Evolutionary conservation across 371 early-diverging fungal genomes (phyloP), one percentile per base, ranked within the genome.

Genomic region (Mucor racemosus): DNA sequence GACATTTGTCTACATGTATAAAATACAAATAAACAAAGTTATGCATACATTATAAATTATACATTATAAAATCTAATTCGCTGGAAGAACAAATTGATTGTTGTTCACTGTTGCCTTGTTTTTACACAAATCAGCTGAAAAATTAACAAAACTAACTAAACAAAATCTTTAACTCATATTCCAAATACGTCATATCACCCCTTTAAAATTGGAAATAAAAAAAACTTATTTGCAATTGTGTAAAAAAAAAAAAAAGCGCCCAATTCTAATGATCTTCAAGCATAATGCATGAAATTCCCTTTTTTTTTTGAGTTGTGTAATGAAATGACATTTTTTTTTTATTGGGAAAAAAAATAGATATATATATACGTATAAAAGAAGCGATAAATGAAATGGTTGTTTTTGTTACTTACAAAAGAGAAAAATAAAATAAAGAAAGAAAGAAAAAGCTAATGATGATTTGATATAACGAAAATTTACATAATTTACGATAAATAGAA

Each of bases 351-450:
- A 11, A 13, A 31, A 53, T 53, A 53, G 6, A 55, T 55, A n/a
- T 55, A 55, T 35, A n/a, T 55, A 35, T 55, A 55, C 14, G 56
- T 5, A 53, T 21, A 66, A 38, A 40, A 19, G 48, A 38, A 21
- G 41, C 33, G 50, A 40, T 61, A 54, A 8, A 44, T 35, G 46
- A 14, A 36, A 11, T 26, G 57, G 50, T n/a, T 15, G 17, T 44
- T 15, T n/a, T 44, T 26, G 26, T 50, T 50, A 50, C 50, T 50
- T 50, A 50, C 50, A 50, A 44, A 44, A 19, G 35, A 34, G 33
- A 40, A 55, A 67, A 19, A 40, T n/a, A n/a, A n/a, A n/a, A n/a
- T n/a, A 15, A n/a, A 54, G 54, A 54, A 54, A 36, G 60, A 50
- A 54, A 58, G 17, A 42, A 31, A n/a, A 38, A 38, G 38, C 38